Conservation (phyloP, 257 asterid genomes). For the Scutellaria galericulata region DNA sequence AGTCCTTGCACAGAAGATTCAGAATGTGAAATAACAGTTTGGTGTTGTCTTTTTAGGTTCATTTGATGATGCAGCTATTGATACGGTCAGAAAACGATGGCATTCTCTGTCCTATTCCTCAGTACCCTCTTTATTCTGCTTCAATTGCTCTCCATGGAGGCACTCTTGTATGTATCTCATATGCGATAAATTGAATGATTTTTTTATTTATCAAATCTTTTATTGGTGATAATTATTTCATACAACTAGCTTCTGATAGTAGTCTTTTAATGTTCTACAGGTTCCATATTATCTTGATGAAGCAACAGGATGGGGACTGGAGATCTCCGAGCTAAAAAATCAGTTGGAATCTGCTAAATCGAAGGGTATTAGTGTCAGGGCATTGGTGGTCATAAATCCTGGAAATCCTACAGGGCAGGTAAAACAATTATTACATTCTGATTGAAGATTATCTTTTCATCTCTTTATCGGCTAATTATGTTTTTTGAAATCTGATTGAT, state of each 20-base stretch:
- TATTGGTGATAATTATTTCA: neutral
- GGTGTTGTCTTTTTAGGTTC: constrained; percentile 61
- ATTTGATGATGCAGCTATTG: constrained; percentile 98
- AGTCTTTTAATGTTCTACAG: constrained; percentile 37
- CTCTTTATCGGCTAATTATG: neutral
- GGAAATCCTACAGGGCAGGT: constrained; percentile 99
- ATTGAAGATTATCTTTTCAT: neutral
- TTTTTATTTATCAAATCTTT: neutral
- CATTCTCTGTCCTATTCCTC: constrained; percentile 96
- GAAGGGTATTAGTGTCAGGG: constrained; percentile 72
- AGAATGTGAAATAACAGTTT: neutral
- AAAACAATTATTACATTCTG: neutral
- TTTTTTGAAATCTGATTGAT: neutral
- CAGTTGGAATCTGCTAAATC: constrained; percentile 86
- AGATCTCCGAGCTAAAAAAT: constrained; percentile 74
- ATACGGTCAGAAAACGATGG: constrained; percentile 85
- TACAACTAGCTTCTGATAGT: neutral
- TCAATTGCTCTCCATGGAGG: constrained; percentile 94
- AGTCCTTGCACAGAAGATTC: neutral
- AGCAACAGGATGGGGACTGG: constrained; percentile 97
- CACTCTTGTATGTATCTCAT: constrained; percentile 68
- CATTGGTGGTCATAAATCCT: constrained; percentile 96
- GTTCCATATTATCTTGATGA: constrained; percentile 97
- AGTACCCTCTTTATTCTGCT: constrained; percentile 84
- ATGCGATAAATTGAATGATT: neutral